Evolutionary conservation across 2,329 filamentous ascomycete species (phyloP).

Genomic region (Penicillium rolfsii): DNA sequence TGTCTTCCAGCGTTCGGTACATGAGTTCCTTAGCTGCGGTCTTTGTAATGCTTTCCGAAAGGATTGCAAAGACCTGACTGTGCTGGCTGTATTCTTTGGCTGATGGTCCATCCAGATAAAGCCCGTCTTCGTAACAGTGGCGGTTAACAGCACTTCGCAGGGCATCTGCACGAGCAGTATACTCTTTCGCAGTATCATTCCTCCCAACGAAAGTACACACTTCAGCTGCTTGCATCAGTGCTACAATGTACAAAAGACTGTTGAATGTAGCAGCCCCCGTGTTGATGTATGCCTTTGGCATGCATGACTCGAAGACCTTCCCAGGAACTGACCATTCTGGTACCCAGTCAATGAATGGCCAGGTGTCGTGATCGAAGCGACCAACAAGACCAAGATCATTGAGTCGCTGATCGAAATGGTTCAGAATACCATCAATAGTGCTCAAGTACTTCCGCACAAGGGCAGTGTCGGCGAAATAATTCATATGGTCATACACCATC

Average conservation of each 20-base stretch:
- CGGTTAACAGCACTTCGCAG: slow-evolving; percentile 25
- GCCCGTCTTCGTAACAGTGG: slow-evolving; percentile 26
- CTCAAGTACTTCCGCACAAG: slow-evolving; percentile 13
- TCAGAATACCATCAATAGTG: slow-evolving; percentile 19
- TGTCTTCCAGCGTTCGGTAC: slow-evolving; percentile 15
- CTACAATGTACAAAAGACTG: slow-evolving; percentile 16
- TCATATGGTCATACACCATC: slow-evolving; percentile 34
- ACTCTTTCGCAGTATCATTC: slow-evolving; percentile 23
- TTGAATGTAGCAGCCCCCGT: slow-evolving; percentile 14
- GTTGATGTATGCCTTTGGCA: slow-evolving; percentile 14
- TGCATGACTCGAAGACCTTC: slow-evolving; percentile 19
- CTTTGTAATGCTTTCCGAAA: slow-evolving; percentile 18
- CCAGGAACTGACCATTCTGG: slow-evolving; percentile 26
- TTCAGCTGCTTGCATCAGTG: slow-evolving; percentile 18
- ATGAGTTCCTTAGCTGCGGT: slow-evolving; percentile 22
- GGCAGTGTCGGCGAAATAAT: slow-evolving; percentile 26
- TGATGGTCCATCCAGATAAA: slow-evolving; percentile 29
- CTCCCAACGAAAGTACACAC: slow-evolving; percentile 14
- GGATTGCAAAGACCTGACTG: slow-evolving; percentile 29
- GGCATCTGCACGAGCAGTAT: slow-evolving; percentile 18
- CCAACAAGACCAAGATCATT: slow-evolving; percentile 16
- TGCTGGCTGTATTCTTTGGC: slow-evolving; percentile 30
- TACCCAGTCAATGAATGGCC: slow-evolving; percentile 35
- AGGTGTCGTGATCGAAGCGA: slow-evolving; percentile 27
- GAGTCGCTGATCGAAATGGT: slow-evolving; percentile 16